Conservation (phyloP, 2,329 filamentous ascomycete species). For the Eurotiales sp. region DNA sequence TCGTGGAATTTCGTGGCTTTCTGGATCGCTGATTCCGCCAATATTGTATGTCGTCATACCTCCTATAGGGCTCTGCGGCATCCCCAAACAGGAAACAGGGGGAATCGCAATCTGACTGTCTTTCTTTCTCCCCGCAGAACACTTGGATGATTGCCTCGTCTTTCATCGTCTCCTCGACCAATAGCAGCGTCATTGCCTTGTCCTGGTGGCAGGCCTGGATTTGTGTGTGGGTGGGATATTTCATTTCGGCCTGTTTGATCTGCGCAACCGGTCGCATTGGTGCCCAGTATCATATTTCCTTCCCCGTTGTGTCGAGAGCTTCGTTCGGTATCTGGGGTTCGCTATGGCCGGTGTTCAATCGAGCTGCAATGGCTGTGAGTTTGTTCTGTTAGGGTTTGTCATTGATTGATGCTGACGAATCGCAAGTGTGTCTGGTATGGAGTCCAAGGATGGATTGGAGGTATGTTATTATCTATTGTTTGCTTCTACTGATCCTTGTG, state of each 20-base stretch:
- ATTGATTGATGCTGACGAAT: neutral
- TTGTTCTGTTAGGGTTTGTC: slow-evolving; percentile 64
- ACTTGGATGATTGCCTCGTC: slow-evolving; percentile 91
- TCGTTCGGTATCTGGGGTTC: slow-evolving; percentile 88
- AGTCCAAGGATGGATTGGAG: slow-evolving; percentile 72
- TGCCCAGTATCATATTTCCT: slow-evolving; percentile 82
- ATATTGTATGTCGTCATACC: slow-evolving; percentile 53
- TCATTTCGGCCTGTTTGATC: slow-evolving; percentile 71
- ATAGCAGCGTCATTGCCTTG: slow-evolving; percentile 35
- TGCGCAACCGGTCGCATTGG: slow-evolving; percentile 78
- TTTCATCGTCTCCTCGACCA: slow-evolving; percentile 65
- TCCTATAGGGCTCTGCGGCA: no score
- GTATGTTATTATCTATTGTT: slow-evolving; percentile 25
- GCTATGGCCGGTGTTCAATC: slow-evolving; percentile 84
- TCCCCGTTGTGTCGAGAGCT: slow-evolving; percentile 72
- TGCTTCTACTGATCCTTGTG: neutral
- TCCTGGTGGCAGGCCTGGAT: slow-evolving; percentile 91
- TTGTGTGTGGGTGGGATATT: slow-evolving; percentile 85
- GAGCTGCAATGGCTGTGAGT: slow-evolving; percentile 73
- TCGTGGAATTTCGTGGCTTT: slow-evolving; percentile 85
- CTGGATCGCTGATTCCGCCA: slow-evolving; percentile 81
- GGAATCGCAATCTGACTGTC: slow-evolving; percentile 14
- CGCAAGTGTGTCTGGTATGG: slow-evolving; percentile 18
- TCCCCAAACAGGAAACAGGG: neutral
- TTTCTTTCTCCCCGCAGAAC: no score